Evolutionary conservation across 2,329 filamentous ascomycete species (phyloP).

Genomic region (Colletotrichum caudatum): DNA sequence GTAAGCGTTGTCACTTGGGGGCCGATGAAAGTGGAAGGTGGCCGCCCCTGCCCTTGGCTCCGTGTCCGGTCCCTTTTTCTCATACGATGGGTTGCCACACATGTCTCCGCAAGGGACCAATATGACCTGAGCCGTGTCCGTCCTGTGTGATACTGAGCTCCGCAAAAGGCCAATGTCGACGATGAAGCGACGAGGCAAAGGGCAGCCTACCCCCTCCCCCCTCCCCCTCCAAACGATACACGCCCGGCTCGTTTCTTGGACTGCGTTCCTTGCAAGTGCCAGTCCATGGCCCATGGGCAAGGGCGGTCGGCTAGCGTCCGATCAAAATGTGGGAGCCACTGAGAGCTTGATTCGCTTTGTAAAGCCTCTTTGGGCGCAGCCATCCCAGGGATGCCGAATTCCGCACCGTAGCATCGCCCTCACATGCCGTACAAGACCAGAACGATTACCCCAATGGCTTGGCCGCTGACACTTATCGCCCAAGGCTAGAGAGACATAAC

Average conservation of each 20-base stretch:
- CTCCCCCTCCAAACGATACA: slow-evolving; percentile 5
- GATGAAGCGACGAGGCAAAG: slow-evolving; percentile 21
- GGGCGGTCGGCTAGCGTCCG: slow-evolving; percentile 38
- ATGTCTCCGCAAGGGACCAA: slow-evolving; percentile 13
- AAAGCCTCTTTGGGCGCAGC: slow-evolving; percentile 40
- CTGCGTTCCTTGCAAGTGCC: slow-evolving; percentile 27
- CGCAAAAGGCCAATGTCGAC: slow-evolving; percentile 38
- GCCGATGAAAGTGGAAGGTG: slow-evolving; percentile 40
- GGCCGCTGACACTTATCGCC: not conserved
- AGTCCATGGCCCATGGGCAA: slow-evolving; percentile 30
- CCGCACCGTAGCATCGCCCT: slow-evolving; percentile 29
- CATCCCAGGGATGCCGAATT: slow-evolving; percentile 25
- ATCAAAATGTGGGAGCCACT: slow-evolving; percentile 38
- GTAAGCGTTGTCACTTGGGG: slow-evolving; percentile 39
- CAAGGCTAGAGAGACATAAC: slow-evolving; percentile 4
- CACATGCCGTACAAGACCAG: not conserved
- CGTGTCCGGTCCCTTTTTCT: slow-evolving; percentile 25
- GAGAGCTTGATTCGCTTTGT: slow-evolving; percentile 41
- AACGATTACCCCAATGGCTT: slow-evolving; percentile 18
- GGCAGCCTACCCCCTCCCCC: slow-evolving; percentile 11
- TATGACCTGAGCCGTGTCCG: slow-evolving; percentile 38
- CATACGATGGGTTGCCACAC: slow-evolving; percentile 31
- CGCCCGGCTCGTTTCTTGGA: slow-evolving; percentile 17
- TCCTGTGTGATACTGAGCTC: slow-evolving; percentile 32
- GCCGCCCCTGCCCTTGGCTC: slow-evolving; percentile 27